Conservation (phyloP, 768 basidiomycete genomes). For the Collybia mongolica region DNA sequence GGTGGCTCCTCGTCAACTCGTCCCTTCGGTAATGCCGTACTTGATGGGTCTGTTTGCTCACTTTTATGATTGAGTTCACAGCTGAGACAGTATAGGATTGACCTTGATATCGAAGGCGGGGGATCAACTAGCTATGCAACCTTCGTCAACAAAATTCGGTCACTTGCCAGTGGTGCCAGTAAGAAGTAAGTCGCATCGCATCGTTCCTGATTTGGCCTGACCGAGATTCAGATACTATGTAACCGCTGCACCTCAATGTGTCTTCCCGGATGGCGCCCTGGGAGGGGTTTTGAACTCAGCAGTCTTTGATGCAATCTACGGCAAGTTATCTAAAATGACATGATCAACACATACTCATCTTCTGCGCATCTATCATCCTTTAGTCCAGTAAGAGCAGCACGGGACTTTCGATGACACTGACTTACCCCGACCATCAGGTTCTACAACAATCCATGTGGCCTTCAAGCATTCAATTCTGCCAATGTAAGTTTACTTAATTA, state of each 20-base stretch:
- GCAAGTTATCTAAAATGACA: slow-evolving; percentile 19
- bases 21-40: slow-evolving; percentile 69
- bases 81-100: slow-evolving; percentile 37
- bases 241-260: slow-evolving; percentile 65
- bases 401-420: background rate
- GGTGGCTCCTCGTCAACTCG: slow-evolving; percentile 55
- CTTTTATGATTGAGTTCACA: background rate
- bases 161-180: slow-evolving; percentile 45
- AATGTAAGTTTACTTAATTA: slow-evolving; percentile 37
- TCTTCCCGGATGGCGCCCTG: slow-evolving; percentile 65
- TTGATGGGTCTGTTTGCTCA: slow-evolving; percentile 57
- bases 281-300: slow-evolving; percentile 59
- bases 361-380: background rate
- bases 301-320: slow-evolving; percentile 71
- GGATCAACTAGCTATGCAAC: slow-evolving; percentile 44
- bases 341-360: background rate
- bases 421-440: slow-evolving; percentile 34
- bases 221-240: slow-evolving; percentile 52
- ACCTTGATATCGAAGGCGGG: slow-evolving; percentile 79
- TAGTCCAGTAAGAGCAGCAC: slow-evolving; percentile 31
- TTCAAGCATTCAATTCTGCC: slow-evolving; percentile 44
- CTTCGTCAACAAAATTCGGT: slow-evolving; percentile 56
- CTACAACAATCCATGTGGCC: slow-evolving; percentile 54
- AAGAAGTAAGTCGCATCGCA: slow-evolving; percentile 41
- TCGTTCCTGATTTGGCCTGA: background rate